Evolutionary conservation across 2,329 filamentous ascomycete species (phyloP), one percentile per base, ranked within the genome.

Genomic region (Claviceps pusilla): DNA sequence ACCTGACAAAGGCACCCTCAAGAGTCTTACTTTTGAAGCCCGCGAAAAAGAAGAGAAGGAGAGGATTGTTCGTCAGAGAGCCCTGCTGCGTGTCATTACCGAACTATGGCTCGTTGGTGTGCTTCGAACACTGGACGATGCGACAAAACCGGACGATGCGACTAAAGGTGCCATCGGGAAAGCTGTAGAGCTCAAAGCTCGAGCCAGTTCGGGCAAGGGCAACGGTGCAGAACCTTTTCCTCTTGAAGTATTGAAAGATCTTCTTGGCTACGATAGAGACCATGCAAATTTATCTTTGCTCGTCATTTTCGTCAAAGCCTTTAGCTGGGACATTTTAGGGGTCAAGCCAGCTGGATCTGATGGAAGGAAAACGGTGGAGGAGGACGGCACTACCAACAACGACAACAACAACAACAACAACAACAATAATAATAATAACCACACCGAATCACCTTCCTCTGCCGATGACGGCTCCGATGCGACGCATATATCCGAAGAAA

Each of bases 31-130:
- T 6, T 79, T 82, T 41, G 93, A 98, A 62, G 80, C 89, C 35
- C 87, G 87, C 52, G 94, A 98, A 68, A 87, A 89, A 60, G 93
- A 98, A 68, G 93, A 98, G 70, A 95, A 95, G 69, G 93, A 98
- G 57, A 85, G 93, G 6, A 76, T 97, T 45, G 79, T 82, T 37
- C 82, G 93, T 53, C 94, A 98, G 68, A 82, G 93, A 55, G 79
- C 90, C 6, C 78, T 98, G 28, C 72, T 98, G 53, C 83, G 90
- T 42, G 86, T 98, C 12, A 89, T 95, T 39, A 96, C 93, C 2
- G 93, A 98, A 68, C 76, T 98, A 41, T 98, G 94, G 94, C 80
- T 98, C 4, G 89, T 95, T 19, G 89, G 88, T 33, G 85, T 93
- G 46, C 70, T 98, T 60, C 81, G 86, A 62, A 96, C 89, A 46